phyloP scores from a whole-genome alignment of 768 basidiomycete species.

The Suillus placidus region DNA sequence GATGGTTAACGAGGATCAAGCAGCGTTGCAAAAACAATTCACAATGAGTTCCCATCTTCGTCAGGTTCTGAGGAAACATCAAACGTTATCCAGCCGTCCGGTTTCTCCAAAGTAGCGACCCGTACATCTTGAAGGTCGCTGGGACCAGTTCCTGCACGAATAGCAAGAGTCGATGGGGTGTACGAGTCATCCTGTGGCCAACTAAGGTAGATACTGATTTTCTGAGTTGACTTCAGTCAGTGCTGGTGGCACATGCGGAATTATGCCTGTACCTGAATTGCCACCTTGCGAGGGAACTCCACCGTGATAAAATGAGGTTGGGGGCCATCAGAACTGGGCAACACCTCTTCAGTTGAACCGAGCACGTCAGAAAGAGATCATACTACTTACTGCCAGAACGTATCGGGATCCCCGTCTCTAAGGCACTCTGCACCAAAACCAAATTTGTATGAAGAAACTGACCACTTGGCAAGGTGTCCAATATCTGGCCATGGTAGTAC shows the following conservation, averaged over 20 bases:
- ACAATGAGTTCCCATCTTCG: slow-evolving; percentile 82
- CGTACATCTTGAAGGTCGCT: slow-evolving; percentile 93
- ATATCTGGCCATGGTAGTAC: slow-evolving; percentile 78
- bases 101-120: slow-evolving; percentile 82
- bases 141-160: slow-evolving; percentile 89
- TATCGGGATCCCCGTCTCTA: slow-evolving; percentile 83
- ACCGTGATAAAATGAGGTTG: slow-evolving; percentile 97
- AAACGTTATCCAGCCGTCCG: slow-evolving; percentile 92
- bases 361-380: not conserved
- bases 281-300: slow-evolving; percentile 88
- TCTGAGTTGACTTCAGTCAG: slow-evolving; percentile 48
- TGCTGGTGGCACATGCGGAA: slow-evolving; percentile 2
- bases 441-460: slow-evolving; percentile 95
- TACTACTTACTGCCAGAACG: slow-evolving; percentile 96
- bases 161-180: slow-evolving; percentile 87
- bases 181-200: slow-evolving; percentile 92
- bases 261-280: slow-evolving; percentile 68
- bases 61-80: slow-evolving; percentile 79
- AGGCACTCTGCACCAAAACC: slow-evolving; percentile 95
- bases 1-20: not conserved
- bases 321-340: slow-evolving; percentile 82
- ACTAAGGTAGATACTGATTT: slow-evolving; percentile 83
- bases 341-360: slow-evolving; percentile 7
- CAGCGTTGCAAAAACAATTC: slow-evolving; percentile 32
- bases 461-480: slow-evolving; percentile 89